A percentile compares a stretch with the other conserved stretches of the same genome.
Conservation (phyloP, 208 protist genomes). For the Kentomonas sorsogonicus region DNA sequence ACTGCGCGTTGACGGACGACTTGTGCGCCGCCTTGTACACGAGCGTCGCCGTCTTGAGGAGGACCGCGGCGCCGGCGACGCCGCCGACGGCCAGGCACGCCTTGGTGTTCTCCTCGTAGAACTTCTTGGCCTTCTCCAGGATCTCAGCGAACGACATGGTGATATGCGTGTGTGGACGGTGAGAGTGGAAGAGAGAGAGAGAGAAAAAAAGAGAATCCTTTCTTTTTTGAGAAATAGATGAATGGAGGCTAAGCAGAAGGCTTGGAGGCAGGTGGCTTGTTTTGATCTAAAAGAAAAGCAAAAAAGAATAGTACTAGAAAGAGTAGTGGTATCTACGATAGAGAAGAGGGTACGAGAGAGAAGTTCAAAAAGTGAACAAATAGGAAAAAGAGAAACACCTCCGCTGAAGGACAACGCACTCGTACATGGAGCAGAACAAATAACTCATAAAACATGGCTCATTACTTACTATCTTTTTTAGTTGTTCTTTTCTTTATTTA, state of each 20-base stretch:
- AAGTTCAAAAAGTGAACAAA: background rate
- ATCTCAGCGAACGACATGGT: background rate
- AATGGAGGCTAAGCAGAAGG: too few relatives aligned
- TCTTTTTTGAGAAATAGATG: conserved; percentile 4
- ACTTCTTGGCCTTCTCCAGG: conserved; percentile 17
- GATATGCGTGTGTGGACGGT: background rate
- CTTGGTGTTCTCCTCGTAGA: conserved; percentile 28
- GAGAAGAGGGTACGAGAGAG: conserved; percentile 4
- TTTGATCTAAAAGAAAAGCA: background rate
- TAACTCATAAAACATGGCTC: too few relatives aligned
- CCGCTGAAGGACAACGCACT: background rate
- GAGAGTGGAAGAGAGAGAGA: background rate
- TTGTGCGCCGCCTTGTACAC: conserved; percentile 17
- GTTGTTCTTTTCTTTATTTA: background rate
- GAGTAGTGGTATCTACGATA: background rate
- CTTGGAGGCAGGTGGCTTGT: too few relatives aligned
- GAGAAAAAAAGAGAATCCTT: conserved; percentile 5
- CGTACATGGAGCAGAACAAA: too few relatives aligned
- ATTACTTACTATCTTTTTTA: background rate
- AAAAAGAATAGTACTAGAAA: conserved; percentile 11
- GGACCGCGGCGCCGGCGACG: conserved; percentile 23
- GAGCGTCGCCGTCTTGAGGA: conserved; percentile 23
- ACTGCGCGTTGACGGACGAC: conserved; percentile 19
- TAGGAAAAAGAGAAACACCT: background rate
- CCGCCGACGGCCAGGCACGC: conserved; percentile 21